Evolutionary conservation across 2,329 filamentous ascomycete species (phyloP).

Genomic region (Fusarium devonianum): DNA sequence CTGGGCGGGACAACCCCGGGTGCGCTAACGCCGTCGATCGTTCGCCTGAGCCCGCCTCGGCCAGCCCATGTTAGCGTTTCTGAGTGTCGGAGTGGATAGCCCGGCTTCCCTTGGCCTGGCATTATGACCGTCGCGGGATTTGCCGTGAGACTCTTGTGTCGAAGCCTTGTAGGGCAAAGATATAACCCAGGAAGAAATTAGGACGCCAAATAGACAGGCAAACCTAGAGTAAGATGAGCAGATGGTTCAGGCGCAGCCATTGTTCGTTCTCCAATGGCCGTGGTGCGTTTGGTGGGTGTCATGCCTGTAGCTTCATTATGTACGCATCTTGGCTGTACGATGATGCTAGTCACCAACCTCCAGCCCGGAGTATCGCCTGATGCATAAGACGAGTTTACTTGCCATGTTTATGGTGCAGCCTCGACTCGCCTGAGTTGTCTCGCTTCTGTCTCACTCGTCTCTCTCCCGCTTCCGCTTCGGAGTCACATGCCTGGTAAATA

Average conservation of each 20-base stretch:
- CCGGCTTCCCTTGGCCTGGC: background rate
- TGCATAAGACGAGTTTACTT: conserved; percentile 14
- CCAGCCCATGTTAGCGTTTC: background rate
- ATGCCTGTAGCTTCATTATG: conserved; percentile 4
- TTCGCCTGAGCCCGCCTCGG: conserved; percentile 2
- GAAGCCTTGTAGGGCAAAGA: conserved; percentile 13
- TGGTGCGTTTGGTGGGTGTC: conserved; percentile 3
- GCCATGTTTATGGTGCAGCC: conserved; percentile 7
- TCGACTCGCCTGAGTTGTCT: conserved; percentile 2
- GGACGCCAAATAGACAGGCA: too few species aligned
- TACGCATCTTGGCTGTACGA: conserved; percentile 2
- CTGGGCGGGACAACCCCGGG: conserved; percentile 15
- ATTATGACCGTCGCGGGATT: conserved; percentile 1
- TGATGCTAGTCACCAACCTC: background rate
- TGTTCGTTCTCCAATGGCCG: background rate
- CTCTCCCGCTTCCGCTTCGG: background rate
- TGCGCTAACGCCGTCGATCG: conserved; percentile 20
- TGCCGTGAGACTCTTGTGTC: background rate
- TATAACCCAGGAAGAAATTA: background rate
- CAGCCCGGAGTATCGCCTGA: conserved; percentile 14
- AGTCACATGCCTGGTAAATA: conserved; percentile 3
- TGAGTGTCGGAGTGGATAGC: too few species aligned
- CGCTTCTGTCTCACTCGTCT: conserved; percentile 4
- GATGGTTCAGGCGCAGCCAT: too few species aligned
- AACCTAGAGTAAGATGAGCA: too few species aligned